Base-by-base conservation (phyloP, 176 grass and related monocot genomes). In the Triticum monococcum region DNA sequence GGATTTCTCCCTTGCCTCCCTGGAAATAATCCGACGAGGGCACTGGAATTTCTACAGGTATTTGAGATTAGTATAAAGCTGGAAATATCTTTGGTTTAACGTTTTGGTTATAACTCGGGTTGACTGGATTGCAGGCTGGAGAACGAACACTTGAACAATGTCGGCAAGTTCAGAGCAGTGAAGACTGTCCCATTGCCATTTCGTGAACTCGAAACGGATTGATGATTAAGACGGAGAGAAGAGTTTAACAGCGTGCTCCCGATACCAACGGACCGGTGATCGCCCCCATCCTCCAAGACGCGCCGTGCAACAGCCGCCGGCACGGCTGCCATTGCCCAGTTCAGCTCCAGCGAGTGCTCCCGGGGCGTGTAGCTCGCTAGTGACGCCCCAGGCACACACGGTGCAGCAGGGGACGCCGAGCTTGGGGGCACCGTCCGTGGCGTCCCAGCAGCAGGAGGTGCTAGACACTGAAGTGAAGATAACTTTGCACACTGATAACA, bases 41-140 rank as follows among this genome's bases (percentile, higher is more conserved):
- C 97, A 99, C 12, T 99, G 94, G 97, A 99, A 99, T 85, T 99
- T 92, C 72, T 95, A 95, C 50, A 95, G 91, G 93, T 95, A 81
- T 79, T 46, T 76, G 12, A 31, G 30, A 35, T 56, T 63, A 75
- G 35, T 18, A 81, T 8, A 61, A 7, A 43, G 13, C 12, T 80
- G 12, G 13, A 79, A 70, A 16, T 28, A 9, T 14, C 66, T 81
- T 33, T 20, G 24, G 16, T 63, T 78, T 20, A 59, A 22, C 36
- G 6, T 79, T 52, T 33, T 75, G 23, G 41, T n/a, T 87, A 68
- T 40, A 75, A 69, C 74, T 32, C 68, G 35, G 35, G 7, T 54
- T 23, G 17, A 22, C 54, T 69, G 65, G 35, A 33, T 32, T 84
- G 77, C 61, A 95, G 97, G 33, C 80, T 98, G 52, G 97, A 98